These are phyloP conservation scores for sorghum (Sorghum bicolor) DNA, from an alignment of 176 grass and related monocot genomes.

Conservation along the genomic window DNA sequence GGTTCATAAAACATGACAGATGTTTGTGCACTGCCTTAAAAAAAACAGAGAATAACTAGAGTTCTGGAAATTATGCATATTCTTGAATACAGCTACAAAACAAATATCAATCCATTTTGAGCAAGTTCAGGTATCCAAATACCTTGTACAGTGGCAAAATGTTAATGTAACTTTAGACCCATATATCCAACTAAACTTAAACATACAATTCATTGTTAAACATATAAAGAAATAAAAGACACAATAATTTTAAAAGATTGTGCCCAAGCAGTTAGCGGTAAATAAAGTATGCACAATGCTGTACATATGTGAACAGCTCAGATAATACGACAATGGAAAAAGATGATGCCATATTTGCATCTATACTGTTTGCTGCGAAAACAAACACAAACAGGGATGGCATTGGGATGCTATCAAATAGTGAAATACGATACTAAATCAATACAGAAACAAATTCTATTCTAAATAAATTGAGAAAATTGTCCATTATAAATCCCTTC, in stretches of 20 bases:
- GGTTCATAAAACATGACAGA: slow-evolving; percentile 17
- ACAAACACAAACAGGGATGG: background rate
- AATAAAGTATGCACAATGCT: background rate
- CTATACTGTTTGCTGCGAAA: background rate
- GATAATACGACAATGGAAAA: background rate
- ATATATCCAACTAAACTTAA: background rate
- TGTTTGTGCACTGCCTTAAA: background rate
- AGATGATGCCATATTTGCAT: background rate
- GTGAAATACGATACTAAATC: background rate
- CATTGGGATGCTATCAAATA: background rate
- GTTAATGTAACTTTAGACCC: background rate
- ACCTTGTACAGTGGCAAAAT: background rate
- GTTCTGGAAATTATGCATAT: background rate
- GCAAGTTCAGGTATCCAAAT: background rate
- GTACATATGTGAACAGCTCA: background rate
- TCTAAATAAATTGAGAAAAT: background rate
- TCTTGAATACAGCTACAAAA: background rate
- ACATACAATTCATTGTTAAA: background rate
- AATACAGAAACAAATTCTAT: background rate
- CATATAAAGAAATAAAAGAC: background rate
- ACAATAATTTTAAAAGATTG: background rate
- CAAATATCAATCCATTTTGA: background rate
- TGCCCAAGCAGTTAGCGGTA: background rate
- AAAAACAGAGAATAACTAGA: background rate
- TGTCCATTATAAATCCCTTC: background rate